phyloP scores from a whole-genome alignment of 331 rosid genomes.

The Pyrus hybrid region DNA sequence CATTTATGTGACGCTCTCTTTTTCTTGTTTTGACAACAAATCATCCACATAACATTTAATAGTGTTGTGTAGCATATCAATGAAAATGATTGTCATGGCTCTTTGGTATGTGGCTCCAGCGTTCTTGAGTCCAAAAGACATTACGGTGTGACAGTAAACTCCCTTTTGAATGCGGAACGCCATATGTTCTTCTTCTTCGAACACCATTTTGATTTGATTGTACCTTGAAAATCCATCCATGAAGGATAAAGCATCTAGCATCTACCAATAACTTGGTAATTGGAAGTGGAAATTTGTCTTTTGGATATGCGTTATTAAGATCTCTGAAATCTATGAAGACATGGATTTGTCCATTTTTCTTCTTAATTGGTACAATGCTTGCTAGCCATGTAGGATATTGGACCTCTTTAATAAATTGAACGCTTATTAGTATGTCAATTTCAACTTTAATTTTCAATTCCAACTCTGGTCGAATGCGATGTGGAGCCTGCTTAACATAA shows the following conservation, averaged over 20 bases:
- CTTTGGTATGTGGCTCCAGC: too few species aligned
- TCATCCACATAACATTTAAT: too few species aligned
- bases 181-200: too few species aligned
- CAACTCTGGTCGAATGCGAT: not conserved
- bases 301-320: not conserved
- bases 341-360: not conserved
- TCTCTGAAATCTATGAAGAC: not conserved
- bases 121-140: too few species aligned
- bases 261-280: not conserved
- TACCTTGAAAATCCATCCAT: not conserved
- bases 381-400: not conserved
- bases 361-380: not conserved
- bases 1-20: too few species aligned
- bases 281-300: not conserved
- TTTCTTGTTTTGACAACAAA: too few species aligned
- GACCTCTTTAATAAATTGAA: not conserved
- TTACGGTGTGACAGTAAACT: too few species aligned
- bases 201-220: too few species aligned
- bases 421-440: not conserved
- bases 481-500: not conserved
- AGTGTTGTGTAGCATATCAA: too few species aligned
- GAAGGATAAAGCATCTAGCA: not conserved
- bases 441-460: not conserved
- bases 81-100: too few species aligned
- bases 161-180: too few species aligned